Evolutionary conservation across 805 yeast genomes (phyloP), one percentile per base, ranked within the genome.

Genomic region (Kodamaea jinghongensis): DNA sequence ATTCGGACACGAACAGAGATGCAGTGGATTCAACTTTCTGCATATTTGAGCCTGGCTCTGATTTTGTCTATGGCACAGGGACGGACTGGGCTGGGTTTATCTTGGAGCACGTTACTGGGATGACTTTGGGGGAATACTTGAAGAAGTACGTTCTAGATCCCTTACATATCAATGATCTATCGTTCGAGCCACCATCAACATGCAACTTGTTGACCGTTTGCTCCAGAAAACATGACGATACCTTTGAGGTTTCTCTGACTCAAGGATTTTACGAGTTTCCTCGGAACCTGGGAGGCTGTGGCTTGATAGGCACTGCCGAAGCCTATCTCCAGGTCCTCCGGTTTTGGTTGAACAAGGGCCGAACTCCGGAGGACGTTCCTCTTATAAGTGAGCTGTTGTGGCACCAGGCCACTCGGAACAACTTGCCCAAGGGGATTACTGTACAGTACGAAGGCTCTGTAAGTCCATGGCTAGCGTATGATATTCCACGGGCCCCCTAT

Each of bases 261-360:
- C 37, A 27, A 36, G 27, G 42, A 17, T 10, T 12, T n/a, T 32
- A 38, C 30, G 29, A 17, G 22, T 20, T 26, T 28, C 38, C 38
- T 6, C 31, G 42, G 12, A 26, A 34, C 4, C 26, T 17, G 14
- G 74, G 73, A 6, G 74, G 74, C 11, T 69, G 60, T 37, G 74
- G 74, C 3, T 55, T 65, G 33, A 61, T 58, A 37, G 66, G 70
- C 1, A 58, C 60, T 3, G 63, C 63, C 1, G 56, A 50, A 2
- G 73, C 68, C 49, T 68, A 60, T 39, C 51, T 68, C 44, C 63
- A 57, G 38, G 65, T 66, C 31, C 48, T 68, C 17, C 55, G 72
- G 4, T 51, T 63, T 11, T 56, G 71, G 45, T 52, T 72, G 29
- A 70, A 71, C 42, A 56, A 60, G 30, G 76, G 76, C 7, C 44